phyloP scores from a whole-genome alignment of 257 asterid genomes.

The Rhazya stricta region DNA sequence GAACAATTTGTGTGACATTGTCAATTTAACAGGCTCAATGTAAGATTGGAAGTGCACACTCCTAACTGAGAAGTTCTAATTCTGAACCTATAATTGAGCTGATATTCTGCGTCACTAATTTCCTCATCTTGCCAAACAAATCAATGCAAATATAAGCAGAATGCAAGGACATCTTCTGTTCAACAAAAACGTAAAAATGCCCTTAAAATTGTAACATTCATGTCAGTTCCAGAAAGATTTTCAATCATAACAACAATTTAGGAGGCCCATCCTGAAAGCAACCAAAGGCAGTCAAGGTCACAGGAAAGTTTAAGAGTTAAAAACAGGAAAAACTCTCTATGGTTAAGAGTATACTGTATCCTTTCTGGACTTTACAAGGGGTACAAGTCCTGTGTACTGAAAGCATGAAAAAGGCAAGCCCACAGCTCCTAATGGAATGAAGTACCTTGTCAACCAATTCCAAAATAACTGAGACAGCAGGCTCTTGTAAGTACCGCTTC shows the following conservation, averaged over 20 bases:
- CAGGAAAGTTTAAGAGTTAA: neutral
- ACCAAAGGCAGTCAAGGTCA: neutral
- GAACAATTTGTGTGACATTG: neutral
- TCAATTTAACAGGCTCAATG: neutral
- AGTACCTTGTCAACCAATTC: slow-evolving; percentile 82
- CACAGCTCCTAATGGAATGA: neutral
- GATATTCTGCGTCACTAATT: neutral
- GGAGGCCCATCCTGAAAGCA: neutral
- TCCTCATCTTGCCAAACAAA: neutral
- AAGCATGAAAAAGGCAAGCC: neutral
- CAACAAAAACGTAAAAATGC: neutral
- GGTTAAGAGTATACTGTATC: neutral
- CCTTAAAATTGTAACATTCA: neutral
- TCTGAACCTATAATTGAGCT: neutral
- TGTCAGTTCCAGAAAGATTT: neutral
- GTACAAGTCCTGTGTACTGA: neutral
- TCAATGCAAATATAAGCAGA: neutral
- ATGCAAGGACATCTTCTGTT: neutral
- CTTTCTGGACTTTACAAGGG: neutral
- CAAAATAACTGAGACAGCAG: slow-evolving; percentile 72
- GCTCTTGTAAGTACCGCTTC: slow-evolving; percentile 88
- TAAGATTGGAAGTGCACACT: neutral
- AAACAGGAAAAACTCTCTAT: neutral
- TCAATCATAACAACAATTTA: neutral
- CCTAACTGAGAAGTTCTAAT: neutral